A percentile compares a stretch with the other conserved stretches of the same genome.
These are phyloP conservation scores for Colletotrichum aenigma DNA, from an alignment of 2,329 filamentous ascomycete genomes.

Conservation along the genomic window DNA sequence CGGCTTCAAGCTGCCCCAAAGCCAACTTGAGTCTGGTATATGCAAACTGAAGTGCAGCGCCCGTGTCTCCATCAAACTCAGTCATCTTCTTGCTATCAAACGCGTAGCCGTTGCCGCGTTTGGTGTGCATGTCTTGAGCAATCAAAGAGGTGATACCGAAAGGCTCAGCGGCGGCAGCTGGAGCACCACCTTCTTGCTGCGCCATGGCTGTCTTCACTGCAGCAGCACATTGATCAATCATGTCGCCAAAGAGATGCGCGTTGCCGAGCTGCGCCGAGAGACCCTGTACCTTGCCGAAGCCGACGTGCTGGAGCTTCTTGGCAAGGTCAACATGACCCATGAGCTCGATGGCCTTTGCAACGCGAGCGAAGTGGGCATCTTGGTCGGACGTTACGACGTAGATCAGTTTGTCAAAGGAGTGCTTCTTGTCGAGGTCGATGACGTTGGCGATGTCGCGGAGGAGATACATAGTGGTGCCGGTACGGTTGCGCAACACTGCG, in stretches of 20 bases:
- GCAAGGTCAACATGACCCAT: slow-evolving; percentile 37
- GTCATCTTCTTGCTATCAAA: slow-evolving; percentile 59
- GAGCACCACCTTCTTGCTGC: slow-evolving; percentile 68
- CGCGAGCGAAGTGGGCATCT: slow-evolving; percentile 36
- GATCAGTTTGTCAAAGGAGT: slow-evolving; percentile 41
- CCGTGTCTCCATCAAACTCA: slow-evolving; percentile 75
- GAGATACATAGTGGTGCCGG: slow-evolving; percentile 69
- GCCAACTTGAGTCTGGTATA: slow-evolving; percentile 64
- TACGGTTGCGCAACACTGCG: slow-evolving; percentile 67
- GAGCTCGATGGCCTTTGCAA: slow-evolving; percentile 37
- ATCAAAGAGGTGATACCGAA: slow-evolving; percentile 73
- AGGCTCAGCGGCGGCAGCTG: slow-evolving; percentile 65
- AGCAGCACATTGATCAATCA: slow-evolving; percentile 58
- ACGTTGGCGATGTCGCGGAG: slow-evolving; percentile 73
- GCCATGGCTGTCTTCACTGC: slow-evolving; percentile 62
- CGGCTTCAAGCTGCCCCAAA: slow-evolving; percentile 24
- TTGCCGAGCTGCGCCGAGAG: slow-evolving; percentile 48
- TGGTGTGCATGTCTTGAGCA: slow-evolving; percentile 47
- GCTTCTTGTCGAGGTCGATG: slow-evolving; percentile 62
- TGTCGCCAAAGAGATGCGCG: slow-evolving; percentile 60
- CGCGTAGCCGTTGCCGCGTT: slow-evolving; percentile 24
- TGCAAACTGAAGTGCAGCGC: slow-evolving; percentile 75
- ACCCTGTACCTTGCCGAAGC: slow-evolving; percentile 53
- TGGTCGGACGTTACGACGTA: slow-evolving; percentile 42
- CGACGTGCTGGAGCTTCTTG: slow-evolving; percentile 37